Base-by-base conservation (phyloP, 1,139 yeast species). In the Blastobotrys apis region DNA sequence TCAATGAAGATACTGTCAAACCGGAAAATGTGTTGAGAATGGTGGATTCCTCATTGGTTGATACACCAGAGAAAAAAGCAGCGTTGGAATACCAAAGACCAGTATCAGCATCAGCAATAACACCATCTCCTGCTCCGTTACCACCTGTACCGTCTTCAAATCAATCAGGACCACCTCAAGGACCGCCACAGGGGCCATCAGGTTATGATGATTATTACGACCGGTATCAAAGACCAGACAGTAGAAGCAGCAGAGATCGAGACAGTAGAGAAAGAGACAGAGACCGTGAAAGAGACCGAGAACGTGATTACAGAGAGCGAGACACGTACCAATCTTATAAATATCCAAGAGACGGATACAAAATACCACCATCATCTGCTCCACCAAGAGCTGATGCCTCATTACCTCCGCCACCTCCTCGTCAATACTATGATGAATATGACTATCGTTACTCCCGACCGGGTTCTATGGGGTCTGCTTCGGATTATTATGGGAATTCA, bases 1-100 rank as follows among this genome's bases (percentile, higher is more conserved):
- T 50, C 21, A 54, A 55, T 36, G 60, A 60, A 15, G 56, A 60
- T 30, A 60, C 60, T 4, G 63, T 63, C 15, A 50, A 51, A 37
- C 63, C 70, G 8, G 68, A 66, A 47, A 60, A 64, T 25, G 65
- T 67, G 21, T 51, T 68, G 45, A 52, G 72, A 41, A 64, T 68
- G 67, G 69, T 68, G 6, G 72, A 68, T 44, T 58, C 61, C 6
- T 64, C 70, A 16, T 53, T 68, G 15, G 65, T 68, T 6, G 66
- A 64, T 37, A 64, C 67, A 17, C 68, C 70, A 1, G 65, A 59
- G 37, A 49, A 45, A n/a, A 31, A 37, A 19, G 37, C 31, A 25
- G 29, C 33, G 10, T 41, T 35, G 12, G 38, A 44, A 6, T 47
- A 43, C 15, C 44, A 33, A 39, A 12, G 30, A 25, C 20, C 26